Conservation (phyloP, 2,329 filamentous ascomycete genomes). For the Gaeumannomyces sp. region DNA sequence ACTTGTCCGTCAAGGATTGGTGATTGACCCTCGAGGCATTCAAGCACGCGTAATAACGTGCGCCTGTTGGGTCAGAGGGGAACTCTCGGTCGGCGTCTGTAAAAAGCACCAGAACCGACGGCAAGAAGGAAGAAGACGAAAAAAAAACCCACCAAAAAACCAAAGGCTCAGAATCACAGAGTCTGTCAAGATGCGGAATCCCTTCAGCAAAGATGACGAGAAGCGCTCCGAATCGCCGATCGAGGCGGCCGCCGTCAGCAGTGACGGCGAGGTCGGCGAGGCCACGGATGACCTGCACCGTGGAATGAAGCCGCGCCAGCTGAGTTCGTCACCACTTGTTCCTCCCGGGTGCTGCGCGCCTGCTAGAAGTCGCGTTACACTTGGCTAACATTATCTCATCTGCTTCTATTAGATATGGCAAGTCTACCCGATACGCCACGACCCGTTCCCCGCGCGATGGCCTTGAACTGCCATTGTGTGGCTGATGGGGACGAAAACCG, state of each 20-base stretch:
- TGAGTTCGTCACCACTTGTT: constrained; percentile 12
- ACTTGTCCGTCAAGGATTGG: not conserved
- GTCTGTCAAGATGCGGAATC: constrained; percentile 5
- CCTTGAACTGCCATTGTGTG: no score
- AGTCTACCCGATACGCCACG: not conserved
- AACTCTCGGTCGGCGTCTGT: constrained; percentile 2
- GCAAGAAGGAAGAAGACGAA: no score
- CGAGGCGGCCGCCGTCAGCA: not conserved
- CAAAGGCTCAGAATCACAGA: constrained; percentile 9
- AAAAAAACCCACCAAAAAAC: no score
- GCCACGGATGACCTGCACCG: constrained; percentile 23
- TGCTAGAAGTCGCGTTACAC: no score
- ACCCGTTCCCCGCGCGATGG: no score
- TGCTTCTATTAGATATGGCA: constrained; percentile 10
- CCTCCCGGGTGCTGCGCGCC: no score
- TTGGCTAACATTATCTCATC: no score
- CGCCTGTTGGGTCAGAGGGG: not conserved
- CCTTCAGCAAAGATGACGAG: constrained; percentile 3
- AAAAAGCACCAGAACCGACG: constrained; percentile 13
- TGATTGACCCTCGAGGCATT: not conserved
- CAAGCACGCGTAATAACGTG: not conserved
- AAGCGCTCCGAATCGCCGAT: constrained; percentile 1
- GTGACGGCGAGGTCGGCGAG: constrained; percentile 12
- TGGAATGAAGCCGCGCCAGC: constrained; percentile 25
- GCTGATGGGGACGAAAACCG: no score